Conservation (phyloP, 2,329 filamentous ascomycete species). For the Aspergillus neoniger region DNA sequence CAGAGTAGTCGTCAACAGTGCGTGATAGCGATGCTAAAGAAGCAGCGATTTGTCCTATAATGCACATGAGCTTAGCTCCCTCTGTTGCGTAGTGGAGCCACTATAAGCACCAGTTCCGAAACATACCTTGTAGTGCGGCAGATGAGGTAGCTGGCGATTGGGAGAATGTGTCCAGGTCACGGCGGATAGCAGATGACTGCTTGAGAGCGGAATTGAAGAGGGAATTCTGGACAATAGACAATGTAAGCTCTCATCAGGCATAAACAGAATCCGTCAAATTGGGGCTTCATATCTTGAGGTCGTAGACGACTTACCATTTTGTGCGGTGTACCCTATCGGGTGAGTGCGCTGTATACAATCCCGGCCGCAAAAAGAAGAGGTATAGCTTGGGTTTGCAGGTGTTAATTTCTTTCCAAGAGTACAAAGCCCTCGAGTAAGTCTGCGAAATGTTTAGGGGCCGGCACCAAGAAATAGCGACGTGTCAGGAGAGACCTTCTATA, state of each 20-base stretch:
- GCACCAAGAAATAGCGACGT: constrained; percentile 9
- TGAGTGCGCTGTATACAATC: background rate
- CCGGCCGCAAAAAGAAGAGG: background rate
- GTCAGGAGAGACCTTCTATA: constrained; percentile 8
- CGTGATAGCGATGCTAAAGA: constrained; percentile 81
- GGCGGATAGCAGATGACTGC: constrained; percentile 77
- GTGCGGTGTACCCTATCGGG: background rate
- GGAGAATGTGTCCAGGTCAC: constrained; percentile 72
- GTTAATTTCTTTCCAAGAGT: background rate
- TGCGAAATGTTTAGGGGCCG: background rate
- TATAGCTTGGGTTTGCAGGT: background rate
- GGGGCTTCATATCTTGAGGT: background rate
- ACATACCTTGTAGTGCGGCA: constrained; percentile 60
- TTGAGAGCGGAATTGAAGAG: constrained; percentile 84
- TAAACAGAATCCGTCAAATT: background rate
- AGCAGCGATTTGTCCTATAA: constrained; percentile 69
- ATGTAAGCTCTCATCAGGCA: background rate
- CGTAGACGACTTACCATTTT: constrained; percentile 22
- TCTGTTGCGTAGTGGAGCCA: background rate
- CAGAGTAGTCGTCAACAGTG: constrained; percentile 88
- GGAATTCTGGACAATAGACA: constrained; percentile 62
- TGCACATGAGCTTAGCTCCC: background rate
- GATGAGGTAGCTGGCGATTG: constrained; percentile 60
- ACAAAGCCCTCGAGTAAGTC: background rate
- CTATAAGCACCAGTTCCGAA: background rate